These are phyloP conservation scores for Aspergillus baeticus DNA, from an alignment of 495 filamentous ascomycete genomes.

Conservation along the genomic window DNA sequence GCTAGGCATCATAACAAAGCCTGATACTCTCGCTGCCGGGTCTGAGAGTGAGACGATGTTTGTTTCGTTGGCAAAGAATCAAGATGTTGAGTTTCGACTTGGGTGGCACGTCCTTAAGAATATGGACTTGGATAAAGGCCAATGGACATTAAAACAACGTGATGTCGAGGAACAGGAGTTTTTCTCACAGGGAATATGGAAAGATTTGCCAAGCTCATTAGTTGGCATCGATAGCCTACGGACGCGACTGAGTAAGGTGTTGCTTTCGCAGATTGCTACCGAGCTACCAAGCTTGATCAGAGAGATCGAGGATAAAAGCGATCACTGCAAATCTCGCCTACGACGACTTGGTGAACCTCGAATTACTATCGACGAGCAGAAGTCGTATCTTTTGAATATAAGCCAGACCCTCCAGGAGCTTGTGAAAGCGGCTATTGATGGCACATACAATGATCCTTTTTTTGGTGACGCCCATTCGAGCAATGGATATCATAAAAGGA, in stretches of 20 bases:
- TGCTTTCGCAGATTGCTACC: conserved; percentile 52
- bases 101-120: conserved; percentile 54
- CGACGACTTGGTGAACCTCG: conserved; percentile 49
- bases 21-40: conserved; percentile 40
- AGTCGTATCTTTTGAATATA: conserved; percentile 49
- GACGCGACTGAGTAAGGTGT: conserved; percentile 52
- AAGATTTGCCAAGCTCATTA: conserved; percentile 26
- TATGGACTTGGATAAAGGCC: conserved; percentile 39
- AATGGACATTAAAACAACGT: conserved; percentile 32
- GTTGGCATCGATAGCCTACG: conserved; percentile 53
- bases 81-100: conserved; percentile 42
- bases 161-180: conserved; percentile 38
- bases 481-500: conserved; percentile 46
- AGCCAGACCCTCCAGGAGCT: conserved; percentile 51
- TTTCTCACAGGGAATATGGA: conserved; percentile 50
- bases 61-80: conserved; percentile 42
- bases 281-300: conserved; percentile 59
- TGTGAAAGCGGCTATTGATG: conserved; percentile 51
- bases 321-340: conserved; percentile 32
- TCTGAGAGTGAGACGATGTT: conserved; percentile 41
- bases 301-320: conserved; percentile 49
- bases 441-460: conserved; percentile 56
- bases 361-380: conserved; percentile 47
- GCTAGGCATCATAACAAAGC: conserved; percentile 53
- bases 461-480: conserved; percentile 46